Evolutionary conservation across 176 grass and related monocot genomes (phyloP), one percentile per base, ranked within the genome.

Genomic region (maize (Zea mays)): DNA sequence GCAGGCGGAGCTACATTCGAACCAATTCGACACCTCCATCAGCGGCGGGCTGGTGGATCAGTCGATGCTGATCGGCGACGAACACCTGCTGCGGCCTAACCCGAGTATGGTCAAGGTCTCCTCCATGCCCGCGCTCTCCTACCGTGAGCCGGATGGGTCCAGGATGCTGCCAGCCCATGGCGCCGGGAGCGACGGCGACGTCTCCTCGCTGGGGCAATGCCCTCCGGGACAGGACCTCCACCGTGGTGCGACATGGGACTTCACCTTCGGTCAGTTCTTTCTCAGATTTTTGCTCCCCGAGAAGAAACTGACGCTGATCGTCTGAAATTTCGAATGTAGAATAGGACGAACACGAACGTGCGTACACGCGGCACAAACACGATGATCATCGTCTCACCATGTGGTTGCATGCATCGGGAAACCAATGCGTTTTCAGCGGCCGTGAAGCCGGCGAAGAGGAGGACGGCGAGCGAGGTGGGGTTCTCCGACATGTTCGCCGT

Each of bases 101-200:
- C 44, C 62, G 5, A 8, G 4, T 64, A 64, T 82, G 85, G 50
- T 81, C 61, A 79, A 70, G 46, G 67, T 62, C 2, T 74, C 62
- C 33, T 85, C 85, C 81, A 84, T 88, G 85, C 89, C 89, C 7
- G 82, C 81, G 34, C 78, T 88, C 46, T 40, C 81, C 16, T 71
- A 72, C 41, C 34, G 51, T 27, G 81, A 84, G 0, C 65, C 77
- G 14, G 34, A 71, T 5, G 34, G 4, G n/a, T 65, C 82, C 15
- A 56, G 67, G 55, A 1, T 4, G 52, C 4, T 47, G 40, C 61
- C 33, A 12, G 15, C 12, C 14, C 63, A 65, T 40, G 61, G 60
- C 36, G 61, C 37, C 41, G 20, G 52, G n/a, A 59, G 58, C 81
- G 78, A 65, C 52, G 50, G 68, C 14, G 73, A 81, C 62, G 78